Percentiles rank a stretch among this genome's conserved stretches.
Evolutionary conservation across 495 filamentous ascomycete species (phyloP).

Genomic region (Jackrogersella multiformis): DNA sequence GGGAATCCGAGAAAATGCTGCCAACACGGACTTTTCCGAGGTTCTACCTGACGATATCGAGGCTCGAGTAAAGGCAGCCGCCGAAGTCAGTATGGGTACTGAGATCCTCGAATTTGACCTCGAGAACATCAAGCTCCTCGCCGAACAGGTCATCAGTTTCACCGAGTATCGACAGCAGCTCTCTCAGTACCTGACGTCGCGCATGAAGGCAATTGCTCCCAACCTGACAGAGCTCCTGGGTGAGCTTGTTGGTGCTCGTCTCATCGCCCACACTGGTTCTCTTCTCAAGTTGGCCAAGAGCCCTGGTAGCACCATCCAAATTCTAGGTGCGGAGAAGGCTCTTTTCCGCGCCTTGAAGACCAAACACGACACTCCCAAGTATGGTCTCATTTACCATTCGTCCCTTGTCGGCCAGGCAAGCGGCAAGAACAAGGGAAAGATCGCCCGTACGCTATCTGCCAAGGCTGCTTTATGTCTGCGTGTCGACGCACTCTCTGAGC

Average conservation of each 20-base stretch:
- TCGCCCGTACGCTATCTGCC: conserved; percentile 92
- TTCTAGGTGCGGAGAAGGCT: conserved; percentile 97
- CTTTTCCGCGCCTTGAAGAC: conserved; percentile 98
- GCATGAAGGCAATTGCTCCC: conserved; percentile 96
- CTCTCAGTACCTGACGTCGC: conserved; percentile 84
- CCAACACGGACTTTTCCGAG: conserved; percentile 81
- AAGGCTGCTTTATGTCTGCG: conserved; percentile 93
- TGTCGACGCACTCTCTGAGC: conserved; percentile 89
- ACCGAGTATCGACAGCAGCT: conserved; percentile 90
- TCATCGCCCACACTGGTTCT: conserved; percentile 95
- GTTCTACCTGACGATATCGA: conserved; percentile 98
- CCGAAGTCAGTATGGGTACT: conserved; percentile 97
- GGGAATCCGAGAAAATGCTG: conserved; percentile 83
- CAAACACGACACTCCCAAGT: conserved; percentile 99
- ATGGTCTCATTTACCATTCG: conserved; percentile 98
- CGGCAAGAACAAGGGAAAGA: conserved; percentile 99
- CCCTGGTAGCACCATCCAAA: conserved; percentile 95
- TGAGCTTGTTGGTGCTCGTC: conserved; percentile 90
- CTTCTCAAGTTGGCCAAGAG: conserved; percentile 96
- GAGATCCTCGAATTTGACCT: conserved; percentile 92
- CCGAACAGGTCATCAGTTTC: conserved; percentile 91
- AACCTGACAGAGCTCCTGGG: conserved; percentile 95
- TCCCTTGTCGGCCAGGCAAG: conserved; percentile 96
- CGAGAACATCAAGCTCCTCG: conserved; percentile 87
- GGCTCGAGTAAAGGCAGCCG: conserved; percentile 87